A percentile compares a stretch with the other conserved stretches of the same genome.
Conservation (phyloP, 2,329 filamentous ascomycete species). For the Fusarium nanum region DNA sequence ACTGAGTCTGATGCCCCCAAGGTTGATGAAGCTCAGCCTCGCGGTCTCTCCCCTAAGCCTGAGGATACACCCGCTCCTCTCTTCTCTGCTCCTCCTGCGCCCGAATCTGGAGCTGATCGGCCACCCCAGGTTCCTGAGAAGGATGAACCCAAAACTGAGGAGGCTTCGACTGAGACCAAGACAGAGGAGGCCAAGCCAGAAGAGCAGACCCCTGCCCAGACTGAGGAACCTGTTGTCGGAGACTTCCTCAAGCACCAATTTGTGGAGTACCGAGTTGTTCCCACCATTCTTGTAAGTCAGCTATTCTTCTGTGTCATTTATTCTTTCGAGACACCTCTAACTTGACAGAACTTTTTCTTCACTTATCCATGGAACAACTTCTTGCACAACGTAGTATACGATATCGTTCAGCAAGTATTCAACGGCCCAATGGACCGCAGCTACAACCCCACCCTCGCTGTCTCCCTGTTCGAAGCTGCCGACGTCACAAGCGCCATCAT, state of each 20-base stretch:
- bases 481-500: conserved; percentile 93
- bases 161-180: conserved; percentile 17
- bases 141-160: conserved; percentile 11
- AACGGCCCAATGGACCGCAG: conserved; percentile 98
- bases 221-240: conserved; percentile 80
- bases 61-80: conserved; percentile 78
- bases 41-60: conserved; percentile 64
- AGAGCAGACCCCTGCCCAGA: conserved; percentile 30
- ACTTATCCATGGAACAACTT: conserved; percentile 99
- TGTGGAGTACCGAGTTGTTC: conserved; percentile 92
- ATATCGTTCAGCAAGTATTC: conserved; percentile 98
- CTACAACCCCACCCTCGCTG: conserved; percentile 88
- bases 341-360: conserved; percentile 89
- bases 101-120: conserved; percentile 46
- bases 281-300: conserved; percentile 85
- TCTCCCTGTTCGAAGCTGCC: conserved; percentile 92
- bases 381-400: conserved; percentile 98
- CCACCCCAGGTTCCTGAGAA: conserved; percentile 40
- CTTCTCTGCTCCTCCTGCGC: conserved; percentile 50
- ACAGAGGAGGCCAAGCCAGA: conserved; percentile 5
- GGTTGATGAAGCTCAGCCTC: conserved; percentile 23
- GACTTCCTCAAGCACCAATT: conserved; percentile 97
- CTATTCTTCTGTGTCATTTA: not conserved
- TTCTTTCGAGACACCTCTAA: conserved; percentile 23
- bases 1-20: conserved; percentile 23